Percentiles rank a stretch among this genome's conserved stretches.
These are phyloP conservation scores for Kuraishia borneana DNA, from an alignment of 805 yeast genomes.

Conservation along the genomic window DNA sequence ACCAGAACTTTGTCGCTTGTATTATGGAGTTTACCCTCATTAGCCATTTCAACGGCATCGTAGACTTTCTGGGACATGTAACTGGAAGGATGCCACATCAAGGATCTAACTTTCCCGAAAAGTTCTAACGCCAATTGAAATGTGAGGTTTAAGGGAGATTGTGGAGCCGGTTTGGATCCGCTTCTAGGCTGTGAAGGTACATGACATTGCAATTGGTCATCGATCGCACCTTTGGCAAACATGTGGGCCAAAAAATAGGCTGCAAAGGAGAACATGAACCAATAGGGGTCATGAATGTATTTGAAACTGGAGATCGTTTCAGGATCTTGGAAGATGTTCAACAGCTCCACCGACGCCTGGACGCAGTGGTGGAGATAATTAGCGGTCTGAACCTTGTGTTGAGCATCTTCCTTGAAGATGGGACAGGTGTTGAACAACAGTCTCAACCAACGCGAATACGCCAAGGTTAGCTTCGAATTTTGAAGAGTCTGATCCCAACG, in stretches of 20 bases:
- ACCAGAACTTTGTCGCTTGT: no score
- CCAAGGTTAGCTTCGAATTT: constrained; percentile 4
- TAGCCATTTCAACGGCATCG: no score
- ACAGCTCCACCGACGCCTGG: constrained; percentile 4
- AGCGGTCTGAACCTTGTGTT: constrained; percentile 8
- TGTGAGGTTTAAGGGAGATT: constrained; percentile 8
- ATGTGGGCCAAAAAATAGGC: constrained; percentile 7
- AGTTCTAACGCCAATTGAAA: constrained; percentile 7
- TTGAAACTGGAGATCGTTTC: constrained; percentile 4
- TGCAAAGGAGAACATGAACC: constrained; percentile 11
- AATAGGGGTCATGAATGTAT: constrained; percentile 9
- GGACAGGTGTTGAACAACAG: constrained; percentile 5
- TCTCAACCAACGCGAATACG: constrained; percentile 5
- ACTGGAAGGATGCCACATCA: no score
- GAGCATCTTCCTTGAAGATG: constrained; percentile 3
- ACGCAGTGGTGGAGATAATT: constrained; percentile 9
- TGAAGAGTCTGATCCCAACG: no score
- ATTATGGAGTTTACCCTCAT: no score
- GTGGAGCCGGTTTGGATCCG: constrained; percentile 6
- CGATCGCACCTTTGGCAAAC: constrained; percentile 9
- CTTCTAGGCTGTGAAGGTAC: no score
- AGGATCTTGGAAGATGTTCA: constrained; percentile 5
- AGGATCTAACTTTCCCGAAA: no score
- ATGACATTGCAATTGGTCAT: constrained; percentile 7
- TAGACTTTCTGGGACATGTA: no score